Evolutionary conservation across 1,139 yeast genomes (phyloP).

Genomic region (Diutina neorugosa): DNA sequence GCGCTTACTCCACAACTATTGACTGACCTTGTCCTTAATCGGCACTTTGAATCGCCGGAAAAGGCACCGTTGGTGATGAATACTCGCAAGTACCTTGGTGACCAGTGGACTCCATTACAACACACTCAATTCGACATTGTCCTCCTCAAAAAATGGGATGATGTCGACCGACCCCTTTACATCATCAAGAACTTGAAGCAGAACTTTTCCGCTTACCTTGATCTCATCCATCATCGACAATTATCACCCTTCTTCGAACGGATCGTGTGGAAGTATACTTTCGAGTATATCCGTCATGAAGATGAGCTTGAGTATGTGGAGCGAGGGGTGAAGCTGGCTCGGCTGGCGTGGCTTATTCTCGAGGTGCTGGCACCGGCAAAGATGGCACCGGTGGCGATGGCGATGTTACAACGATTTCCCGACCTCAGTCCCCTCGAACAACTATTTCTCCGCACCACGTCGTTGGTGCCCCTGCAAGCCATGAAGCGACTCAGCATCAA

Average conservation of each 20-base stretch:
- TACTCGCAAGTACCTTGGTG: constrained; percentile 4
- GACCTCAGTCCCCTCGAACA: background rate
- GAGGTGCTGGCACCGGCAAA: constrained; percentile 16
- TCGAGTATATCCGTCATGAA: constrained; percentile 19
- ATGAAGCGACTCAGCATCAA: constrained; percentile 1
- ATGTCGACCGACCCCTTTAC: constrained; percentile 18
- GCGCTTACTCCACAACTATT: constrained; percentile 16
- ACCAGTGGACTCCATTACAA: constrained; percentile 11
- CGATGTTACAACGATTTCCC: background rate
- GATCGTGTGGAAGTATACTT: constrained; percentile 30
- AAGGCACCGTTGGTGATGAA: constrained; percentile 16
- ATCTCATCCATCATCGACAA: constrained; percentile 14
- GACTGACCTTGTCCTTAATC: constrained; percentile 19
- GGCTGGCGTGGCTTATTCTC: constrained; percentile 29
- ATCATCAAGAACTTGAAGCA: constrained; percentile 21
- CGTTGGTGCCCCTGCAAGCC: background rate
- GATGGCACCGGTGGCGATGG: background rate
- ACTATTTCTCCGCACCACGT: background rate
- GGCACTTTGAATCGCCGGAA: constrained; percentile 13
- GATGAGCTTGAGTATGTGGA: constrained; percentile 17
- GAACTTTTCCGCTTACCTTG: constrained; percentile 17
- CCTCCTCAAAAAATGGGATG: constrained; percentile 25
- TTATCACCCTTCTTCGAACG: constrained; percentile 29
- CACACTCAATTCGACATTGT: constrained; percentile 18
- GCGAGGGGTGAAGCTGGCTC: constrained; percentile 12